phyloP scores from a whole-genome alignment of 2,329 filamentous ascomycete genomes.

The Periconia sp. region DNA sequence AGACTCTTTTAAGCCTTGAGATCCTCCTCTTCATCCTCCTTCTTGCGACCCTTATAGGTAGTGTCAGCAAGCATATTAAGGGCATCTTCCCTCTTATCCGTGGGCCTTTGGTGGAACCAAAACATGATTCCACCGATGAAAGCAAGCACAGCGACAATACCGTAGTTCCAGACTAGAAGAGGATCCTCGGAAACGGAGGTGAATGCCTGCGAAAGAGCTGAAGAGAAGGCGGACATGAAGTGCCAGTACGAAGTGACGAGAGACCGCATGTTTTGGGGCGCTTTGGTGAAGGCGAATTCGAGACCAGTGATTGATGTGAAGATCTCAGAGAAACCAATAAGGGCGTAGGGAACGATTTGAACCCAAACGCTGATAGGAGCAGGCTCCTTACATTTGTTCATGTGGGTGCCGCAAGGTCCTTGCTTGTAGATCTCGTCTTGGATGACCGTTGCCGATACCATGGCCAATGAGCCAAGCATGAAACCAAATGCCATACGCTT shows the following conservation, averaged over 20 bases:
- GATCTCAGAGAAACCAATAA: conserved; percentile 61
- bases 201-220: conserved; percentile 71
- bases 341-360: conserved; percentile 52
- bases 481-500: conserved; percentile 58
- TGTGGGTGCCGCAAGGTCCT: conserved; percentile 61
- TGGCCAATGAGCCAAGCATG: conserved; percentile 49
- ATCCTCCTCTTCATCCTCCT: conserved; percentile 20
- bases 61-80: conserved; percentile 61
- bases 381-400: conserved; percentile 54
- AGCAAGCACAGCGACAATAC: conserved; percentile 62
- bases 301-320: conserved; percentile 63
- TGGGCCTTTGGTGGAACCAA: conserved; percentile 67
- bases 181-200: conserved; percentile 65
- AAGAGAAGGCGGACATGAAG: conserved; percentile 70
- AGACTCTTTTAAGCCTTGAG: neutral
- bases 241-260: conserved; percentile 71
- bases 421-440: conserved; percentile 65
- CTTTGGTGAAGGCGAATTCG: conserved; percentile 78
- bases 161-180: conserved; percentile 73
- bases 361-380: conserved; percentile 67
- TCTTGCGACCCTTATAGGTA: conserved; percentile 35
- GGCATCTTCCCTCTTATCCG: conserved; percentile 68
- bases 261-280: conserved; percentile 77
- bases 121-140: conserved; percentile 65
- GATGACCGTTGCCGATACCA: conserved; percentile 54